A percentile compares a stretch with the other conserved stretches of the same genome.
Evolutionary conservation across 768 basidiomycete species (phyloP).

Genomic region (Leccinum truebloodii): DNA sequence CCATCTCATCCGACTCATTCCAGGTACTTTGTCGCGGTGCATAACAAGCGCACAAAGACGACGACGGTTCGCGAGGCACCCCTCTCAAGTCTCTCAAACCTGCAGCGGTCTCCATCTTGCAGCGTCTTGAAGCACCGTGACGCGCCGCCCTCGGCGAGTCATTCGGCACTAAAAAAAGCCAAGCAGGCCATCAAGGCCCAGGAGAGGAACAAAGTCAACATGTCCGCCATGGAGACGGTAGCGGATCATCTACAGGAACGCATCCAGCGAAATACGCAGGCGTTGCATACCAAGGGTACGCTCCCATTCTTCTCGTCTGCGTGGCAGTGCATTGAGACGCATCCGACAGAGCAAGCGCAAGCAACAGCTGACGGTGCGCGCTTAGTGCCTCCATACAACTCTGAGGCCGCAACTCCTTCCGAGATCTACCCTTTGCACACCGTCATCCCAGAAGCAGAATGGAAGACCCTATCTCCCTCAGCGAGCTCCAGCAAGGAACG

Average conservation of each 20-base stretch:
- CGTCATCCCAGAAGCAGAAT: conserved; percentile 80
- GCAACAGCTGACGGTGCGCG: conserved; percentile 61
- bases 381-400: conserved; percentile 74
- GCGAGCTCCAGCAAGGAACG: conserved; percentile 48
- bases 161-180: conserved; percentile 93
- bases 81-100: conserved; percentile 63
- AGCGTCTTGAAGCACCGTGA: conserved; percentile 52
- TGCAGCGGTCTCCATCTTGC: conserved; percentile 47
- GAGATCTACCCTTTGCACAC: conserved; percentile 73
- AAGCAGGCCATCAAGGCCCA: conserved; percentile 80
- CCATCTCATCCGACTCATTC: not conserved
- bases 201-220: conserved; percentile 90
- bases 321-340: conserved; percentile 1
- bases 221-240: conserved; percentile 83
- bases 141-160: conserved; percentile 82
- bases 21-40: conserved; percentile 84
- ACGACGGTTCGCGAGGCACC: conserved; percentile 71
- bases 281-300: conserved; percentile 70
- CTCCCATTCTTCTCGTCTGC: conserved; percentile 10
- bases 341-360: conserved; percentile 63
- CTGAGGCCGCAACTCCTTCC: conserved; percentile 64
- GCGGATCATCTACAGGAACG: conserved; percentile 79
- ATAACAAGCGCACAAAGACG: conserved; percentile 75
- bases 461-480: conserved; percentile 63
- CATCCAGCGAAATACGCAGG: conserved; percentile 72